Conservation (phyloP, 768 basidiomycete species). For the Gloeophyllum trabeum region DNA sequence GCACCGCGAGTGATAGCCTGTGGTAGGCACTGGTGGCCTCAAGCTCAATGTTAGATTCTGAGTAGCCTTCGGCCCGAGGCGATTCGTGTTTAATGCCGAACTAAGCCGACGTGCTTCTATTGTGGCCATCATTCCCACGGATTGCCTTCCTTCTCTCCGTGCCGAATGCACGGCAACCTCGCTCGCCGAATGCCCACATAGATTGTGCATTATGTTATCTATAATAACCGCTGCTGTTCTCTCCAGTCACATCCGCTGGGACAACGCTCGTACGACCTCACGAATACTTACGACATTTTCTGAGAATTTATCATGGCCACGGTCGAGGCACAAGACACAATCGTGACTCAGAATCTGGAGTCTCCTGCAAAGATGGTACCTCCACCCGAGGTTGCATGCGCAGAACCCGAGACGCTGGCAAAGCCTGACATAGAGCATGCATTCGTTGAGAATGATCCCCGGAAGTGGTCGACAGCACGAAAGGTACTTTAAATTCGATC, state of each 20-base stretch:
- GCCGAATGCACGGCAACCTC: no score
- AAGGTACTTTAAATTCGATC: constrained; percentile 29
- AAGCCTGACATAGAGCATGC: constrained; percentile 36
- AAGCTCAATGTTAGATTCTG: not conserved
- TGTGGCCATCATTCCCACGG: not conserved
- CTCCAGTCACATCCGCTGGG: not conserved
- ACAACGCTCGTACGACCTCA: not conserved
- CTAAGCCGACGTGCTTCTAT: not conserved
- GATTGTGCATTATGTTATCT: not conserved
- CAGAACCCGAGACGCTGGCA: not conserved
- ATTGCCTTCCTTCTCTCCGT: no score
- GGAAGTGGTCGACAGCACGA: constrained; percentile 40
- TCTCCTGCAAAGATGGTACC: not conserved
- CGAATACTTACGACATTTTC: not conserved
- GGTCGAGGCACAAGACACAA: not conserved
- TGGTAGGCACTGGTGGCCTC: no score
- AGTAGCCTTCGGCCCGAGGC: not conserved
- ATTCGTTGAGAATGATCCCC: constrained; percentile 47
- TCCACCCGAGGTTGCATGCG: not conserved
- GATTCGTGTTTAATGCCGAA: not conserved
- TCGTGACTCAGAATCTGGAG: not conserved
- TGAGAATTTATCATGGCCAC: not conserved
- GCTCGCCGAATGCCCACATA: no score
- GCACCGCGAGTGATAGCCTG: no score
- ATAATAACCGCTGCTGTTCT: not conserved